Conservation (phyloP, 306 rosid genomes). For the Albizia julibrissin region DNA sequence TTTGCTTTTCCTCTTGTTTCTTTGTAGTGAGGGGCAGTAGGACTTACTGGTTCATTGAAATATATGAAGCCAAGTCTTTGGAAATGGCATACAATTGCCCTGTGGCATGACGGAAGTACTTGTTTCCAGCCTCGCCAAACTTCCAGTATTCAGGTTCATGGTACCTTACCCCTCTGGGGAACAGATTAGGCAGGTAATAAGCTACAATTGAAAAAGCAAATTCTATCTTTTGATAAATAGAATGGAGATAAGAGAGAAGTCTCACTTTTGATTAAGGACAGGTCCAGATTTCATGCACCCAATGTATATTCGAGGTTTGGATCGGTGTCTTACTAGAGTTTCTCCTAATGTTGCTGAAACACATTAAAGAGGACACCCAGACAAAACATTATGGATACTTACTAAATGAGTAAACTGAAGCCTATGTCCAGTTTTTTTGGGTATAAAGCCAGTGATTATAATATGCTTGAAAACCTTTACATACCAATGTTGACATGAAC, state of each 20-base stretch:
- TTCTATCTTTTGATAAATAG: conserved; percentile 1
- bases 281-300: conserved; percentile 99
- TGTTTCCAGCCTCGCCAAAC: conserved; percentile 95
- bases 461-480: conserved; percentile 3
- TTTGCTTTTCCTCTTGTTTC: not conserved
- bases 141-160: conserved; percentile 98
- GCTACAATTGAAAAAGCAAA: conserved; percentile 25
- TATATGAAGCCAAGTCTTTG: conserved; percentile 85
- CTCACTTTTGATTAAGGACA: conserved; percentile 85
- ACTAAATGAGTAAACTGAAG: conserved; percentile 25
- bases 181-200: conserved; percentile 40
- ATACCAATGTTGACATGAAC: conserved; percentile 98
- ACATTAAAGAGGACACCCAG: conserved; percentile 25
- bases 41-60: conserved; percentile 85
- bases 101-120: conserved; percentile 97
- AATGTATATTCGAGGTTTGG: conserved; percentile 72
- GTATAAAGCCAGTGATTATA: not conserved
- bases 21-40: conserved; percentile 11
- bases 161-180: conserved; percentile 92
- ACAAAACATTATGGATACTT: not conserved
- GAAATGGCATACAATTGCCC: conserved; percentile 97
- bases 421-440: not conserved
- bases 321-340: conserved; percentile 86
- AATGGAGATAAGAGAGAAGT: conserved; percentile 9
- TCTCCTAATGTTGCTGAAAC: conserved; percentile 90